Evolutionary conservation across 2,329 filamentous ascomycete species (phyloP), one percentile per base, ranked within the genome.

Genomic region (Colletotrichum sublineola): DNA sequence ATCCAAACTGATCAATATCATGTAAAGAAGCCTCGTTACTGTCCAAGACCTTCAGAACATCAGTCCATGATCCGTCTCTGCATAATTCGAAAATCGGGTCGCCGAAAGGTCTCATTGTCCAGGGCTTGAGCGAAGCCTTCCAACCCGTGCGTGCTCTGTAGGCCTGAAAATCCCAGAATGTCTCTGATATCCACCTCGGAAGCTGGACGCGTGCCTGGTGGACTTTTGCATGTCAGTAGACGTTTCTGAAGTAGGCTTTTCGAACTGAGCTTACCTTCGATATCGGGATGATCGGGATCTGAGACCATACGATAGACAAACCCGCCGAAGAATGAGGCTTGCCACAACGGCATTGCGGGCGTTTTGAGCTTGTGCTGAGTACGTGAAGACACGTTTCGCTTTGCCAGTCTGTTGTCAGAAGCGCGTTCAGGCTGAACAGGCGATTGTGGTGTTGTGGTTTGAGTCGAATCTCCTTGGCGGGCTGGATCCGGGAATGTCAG

Each of bases 101-200:
- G 5, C 6, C 6, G 2, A 1, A 0, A 0, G n/a, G 29, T 2
- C 62, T 42, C 2, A 33, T n/a, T 14, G 38, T 58, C 61, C 63
- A 73, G 2, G 44, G 29, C 53, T 42, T 36, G 2, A 73, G 57
- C 18, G 14, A 63, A 3, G 44, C 5, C 8, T 70, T 55, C 61
- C 67, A 73, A 0, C 71, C 71, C 0, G 50, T n/a, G 4, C 15
- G 9, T 0, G 57, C 56, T 15, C 42, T 55, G 3, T 57, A 20
- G 0, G 50, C 29, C 24, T 71, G 62, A 2, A 73, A 18, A 5
- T 73, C 67, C 50, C 67, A 67, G 8, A 62, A 31, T 2, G 9
- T 65, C 7, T 56, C 8, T 5, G 67, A 57, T 1, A 73, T 15
- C 61, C 71, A 73, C 5, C 36, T 31, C 0, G 71, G 71, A 14